Percentiles rank a stretch among this genome's conserved stretches.
Conservation (phyloP, 441 rosid species). For the Breynia disticha region DNA sequence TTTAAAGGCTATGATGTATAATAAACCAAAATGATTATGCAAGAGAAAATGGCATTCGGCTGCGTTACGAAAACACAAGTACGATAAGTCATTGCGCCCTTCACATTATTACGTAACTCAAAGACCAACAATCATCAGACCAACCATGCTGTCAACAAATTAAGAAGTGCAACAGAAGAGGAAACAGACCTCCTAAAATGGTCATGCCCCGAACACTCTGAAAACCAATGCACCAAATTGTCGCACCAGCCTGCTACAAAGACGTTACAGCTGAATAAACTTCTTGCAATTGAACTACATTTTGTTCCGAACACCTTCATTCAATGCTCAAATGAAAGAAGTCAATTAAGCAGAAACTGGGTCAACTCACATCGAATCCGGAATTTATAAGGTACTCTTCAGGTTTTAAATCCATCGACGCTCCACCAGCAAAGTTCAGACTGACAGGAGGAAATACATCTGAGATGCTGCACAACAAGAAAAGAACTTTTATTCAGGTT, state of each 20-base stretch:
- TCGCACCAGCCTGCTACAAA: constrained; percentile 52
- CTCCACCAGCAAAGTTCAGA: constrained; percentile 80
- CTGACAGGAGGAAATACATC: constrained; percentile 70
- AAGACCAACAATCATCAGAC: not conserved
- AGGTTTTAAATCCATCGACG: constrained; percentile 64
- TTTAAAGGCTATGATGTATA: not conserved
- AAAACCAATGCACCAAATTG: constrained; percentile 90
- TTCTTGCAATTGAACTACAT: constrained; percentile 1
- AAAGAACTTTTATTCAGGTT: constrained; percentile 11
- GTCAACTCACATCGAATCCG: constrained; percentile 58
- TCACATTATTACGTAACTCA: too few relatives aligned
- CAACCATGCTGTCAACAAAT: not conserved
- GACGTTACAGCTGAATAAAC: not conserved
- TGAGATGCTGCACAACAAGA: constrained; percentile 36
- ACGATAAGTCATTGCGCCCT: too few relatives aligned
- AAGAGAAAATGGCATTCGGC: not conserved
- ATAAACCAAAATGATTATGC: not conserved
- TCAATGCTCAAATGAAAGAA: constrained; percentile 6
- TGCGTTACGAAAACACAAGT: too few relatives aligned
- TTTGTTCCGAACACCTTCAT: constrained; percentile 5
- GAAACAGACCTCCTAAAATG: constrained; percentile 75
- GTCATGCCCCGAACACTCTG: constrained; percentile 45
- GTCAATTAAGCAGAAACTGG: constrained; percentile 8
- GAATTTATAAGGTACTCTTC: constrained; percentile 62
- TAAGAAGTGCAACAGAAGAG: constrained; percentile 7